A percentile compares a stretch with the other conserved stretches of the same genome.
Conservation (phyloP, 306 rosid genomes). For the Rubus parviflorus region DNA sequence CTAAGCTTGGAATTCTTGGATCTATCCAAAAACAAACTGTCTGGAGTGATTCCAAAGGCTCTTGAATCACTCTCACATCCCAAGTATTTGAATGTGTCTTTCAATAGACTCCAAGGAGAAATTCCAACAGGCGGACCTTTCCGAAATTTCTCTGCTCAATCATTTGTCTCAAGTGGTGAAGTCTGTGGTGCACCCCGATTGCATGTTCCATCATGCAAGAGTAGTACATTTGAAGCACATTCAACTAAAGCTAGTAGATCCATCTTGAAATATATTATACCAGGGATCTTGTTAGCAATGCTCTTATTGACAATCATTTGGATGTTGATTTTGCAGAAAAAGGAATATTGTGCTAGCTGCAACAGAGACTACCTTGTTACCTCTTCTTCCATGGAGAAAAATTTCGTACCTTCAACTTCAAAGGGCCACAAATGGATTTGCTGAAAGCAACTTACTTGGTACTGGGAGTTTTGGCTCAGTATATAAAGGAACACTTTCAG, state of each 20-base stretch:
- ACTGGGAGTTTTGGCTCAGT: constrained; percentile 17
- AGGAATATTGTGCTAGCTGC: background rate
- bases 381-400: constrained; percentile 13
- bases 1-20: background rate
- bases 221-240: background rate
- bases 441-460: constrained; percentile 9
- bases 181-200: constrained; percentile 23
- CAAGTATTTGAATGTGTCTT: background rate
- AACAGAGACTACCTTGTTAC: background rate
- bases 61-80: constrained; percentile 6
- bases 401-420: constrained; percentile 28
- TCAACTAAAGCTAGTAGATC: background rate
- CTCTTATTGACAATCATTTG: background rate
- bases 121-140: constrained; percentile 29
- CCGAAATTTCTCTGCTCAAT: constrained; percentile 16
- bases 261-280: background rate
- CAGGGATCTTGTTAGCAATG: background rate
- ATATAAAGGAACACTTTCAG: constrained; percentile 9
- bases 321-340: background rate
- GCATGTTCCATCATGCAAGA: constrained; percentile 18
- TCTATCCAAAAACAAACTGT: background rate
- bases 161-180: constrained; percentile 21
- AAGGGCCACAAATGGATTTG: constrained; percentile 22
- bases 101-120: constrained; percentile 25
- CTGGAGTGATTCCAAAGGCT: constrained; percentile 13